Evolutionary conservation across 371 early-diverging fungal species (phyloP), one percentile per base, ranked within the genome.

Genomic region (Phascolomyces articulosus): DNA sequence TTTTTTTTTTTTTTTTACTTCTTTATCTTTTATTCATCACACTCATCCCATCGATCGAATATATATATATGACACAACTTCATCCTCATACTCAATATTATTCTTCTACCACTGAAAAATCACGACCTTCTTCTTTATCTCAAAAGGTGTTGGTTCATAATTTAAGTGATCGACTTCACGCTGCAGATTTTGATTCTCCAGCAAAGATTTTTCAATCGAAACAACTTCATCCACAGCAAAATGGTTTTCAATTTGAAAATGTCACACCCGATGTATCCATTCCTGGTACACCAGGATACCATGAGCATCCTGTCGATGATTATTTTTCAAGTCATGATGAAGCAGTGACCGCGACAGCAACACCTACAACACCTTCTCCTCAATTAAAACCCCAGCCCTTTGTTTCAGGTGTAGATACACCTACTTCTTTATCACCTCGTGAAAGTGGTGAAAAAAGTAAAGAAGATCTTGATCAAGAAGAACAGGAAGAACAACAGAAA

Each of bases 191-290:
- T 28, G 55, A 73, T 23, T 64, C 66, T n/a, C 75, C 77, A 23
- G 67, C 80, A 15, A 77, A 77, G 26, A 68, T 77, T 2, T 66
- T 77, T 57, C 68, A 70, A 53, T 53, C 65, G 38, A 68, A 69
- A 28, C 65, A 70, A 47, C 48, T 63, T 21, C 53, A 67, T 60
- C n/a, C n/a, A n/a, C n/a, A n/a, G n/a, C 24, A 68, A 64, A 56
- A 69, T 16, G 40, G 63, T 6, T 77, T 77, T 21, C 70, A 68
- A 27, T 80, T 80, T 58, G 72, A 80, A 60, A 69, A 63, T 27
- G 69, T 77, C 2, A 79, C 79, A 3, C 77, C 77, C 26, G 78
- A 77, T 34, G 58, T 53, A 9, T 73, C 78, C 10, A 51, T 68
- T 23, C 76, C 79, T 31, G 67, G 70, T 10, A 71, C 68, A 24